Evolutionary conservation across 2,329 filamentous ascomycete genomes (phyloP), one percentile per base, ranked within the genome.

Genomic region (Calonectria pteridis): DNA sequence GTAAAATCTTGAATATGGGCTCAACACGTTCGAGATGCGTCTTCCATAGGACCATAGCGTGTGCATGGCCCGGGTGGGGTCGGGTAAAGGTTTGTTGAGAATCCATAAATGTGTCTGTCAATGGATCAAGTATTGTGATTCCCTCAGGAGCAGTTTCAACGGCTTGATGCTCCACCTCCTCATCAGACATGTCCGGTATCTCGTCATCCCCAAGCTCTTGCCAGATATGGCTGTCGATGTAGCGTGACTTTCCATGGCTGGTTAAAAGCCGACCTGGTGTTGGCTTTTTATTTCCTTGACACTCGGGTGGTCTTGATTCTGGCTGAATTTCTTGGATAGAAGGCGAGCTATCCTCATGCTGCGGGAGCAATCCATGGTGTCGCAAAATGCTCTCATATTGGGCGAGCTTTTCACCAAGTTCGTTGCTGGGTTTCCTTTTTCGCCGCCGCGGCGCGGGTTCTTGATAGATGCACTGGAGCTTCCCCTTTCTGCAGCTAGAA

Each of bases 381-480:
- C 76, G 76, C 9, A 87, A 77, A 6, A 86, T 82, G 26, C 79
- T 76, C 74, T 88, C 86, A 63, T 87, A 87, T 10, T 79, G 81
- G 6, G 83, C 83, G 2, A 87, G 79, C 31, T 79, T 79, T 65
- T 86, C 84, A n/a, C 81, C 73, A 9, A 81, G 40, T 37, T 81
- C 81, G 33, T 82, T 81, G 51, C 75, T 80, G 26, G 77, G 78
- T 64, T 84, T 84, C 49, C 83, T 80, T 75, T 86, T 87, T 28
- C 84, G 80, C 68, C 82, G 82, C 14, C 85, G 82, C 23, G 85
- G 83, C 4, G 77, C 77, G 2, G 85, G 86, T 23, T 82, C 81
- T 71, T 84, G 83, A 53, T 88, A 88, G 9, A 81, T 33, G 73
- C 87, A 88, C 18, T 84, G 77, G 4, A 85, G 75, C 58, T 82